Base-by-base conservation (phyloP, 352 stramenopile genomes). In the Pythium apleroticum region DNA sequence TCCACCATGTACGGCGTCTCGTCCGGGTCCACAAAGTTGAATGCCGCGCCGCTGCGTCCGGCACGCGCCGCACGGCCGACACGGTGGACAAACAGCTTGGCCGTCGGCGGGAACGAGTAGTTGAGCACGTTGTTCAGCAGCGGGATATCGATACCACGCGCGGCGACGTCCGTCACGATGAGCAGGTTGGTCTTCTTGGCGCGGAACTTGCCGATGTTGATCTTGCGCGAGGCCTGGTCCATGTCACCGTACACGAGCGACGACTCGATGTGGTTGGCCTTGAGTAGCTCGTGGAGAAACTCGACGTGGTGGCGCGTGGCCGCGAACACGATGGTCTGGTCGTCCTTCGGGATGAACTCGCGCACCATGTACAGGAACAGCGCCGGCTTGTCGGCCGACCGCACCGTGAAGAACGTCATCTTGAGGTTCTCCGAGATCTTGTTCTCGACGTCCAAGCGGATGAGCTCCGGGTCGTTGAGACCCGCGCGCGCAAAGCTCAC, bases 1-100 rank as follows among this genome's bases (percentile, higher is more conserved):
- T 99, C 98, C 24, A 99, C 89, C 93, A 99, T 98, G 78, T 99
- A 99, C 14, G 97, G 95, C 52, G 98, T 76, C 73, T 99, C 98
- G 63, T 99, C 97, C 20, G 96, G 96, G 65, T 99, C 97, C 15
- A 99, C 95, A 67, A 99, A 89, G 72, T 81, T 98, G 74, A 98
- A 98, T 30, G 97, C 98, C 46, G 91, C 97, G 68, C 97, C 97
- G 62, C 88, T 97, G 35, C 96, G 84, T 22, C 97, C 96, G n/a
- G 97, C 96, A 77, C 97, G 85, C 4, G 97, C 97, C 30, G 96
- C 97, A 69, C 97, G 95, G 70, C 97, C 97, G 49, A 96, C 93
- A 53, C 97, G 88, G 93, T 99, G 97, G 28, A 99, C 89, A 68
- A 97, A 98, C 24, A 97, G 81, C 81, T 98, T 98, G 60, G 94